Evolutionary conservation across 1,284 basidiomycete genomes (phyloP).

Genomic region (Ceratobasidium sp.): DNA sequence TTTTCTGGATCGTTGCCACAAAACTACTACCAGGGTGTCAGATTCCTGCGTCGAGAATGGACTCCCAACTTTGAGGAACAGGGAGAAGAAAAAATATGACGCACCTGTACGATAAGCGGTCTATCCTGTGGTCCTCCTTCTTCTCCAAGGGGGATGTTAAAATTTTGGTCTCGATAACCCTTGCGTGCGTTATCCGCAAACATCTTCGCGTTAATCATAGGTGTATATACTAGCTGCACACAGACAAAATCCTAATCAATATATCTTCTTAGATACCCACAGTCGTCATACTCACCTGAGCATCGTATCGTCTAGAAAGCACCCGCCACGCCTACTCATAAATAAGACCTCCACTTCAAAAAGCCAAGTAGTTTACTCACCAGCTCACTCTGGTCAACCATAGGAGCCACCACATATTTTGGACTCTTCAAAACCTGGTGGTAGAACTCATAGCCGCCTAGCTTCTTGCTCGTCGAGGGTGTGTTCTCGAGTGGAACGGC

Average conservation of each 20-base stretch:
- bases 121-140: constrained; percentile 76
- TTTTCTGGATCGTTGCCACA: constrained; percentile 89
- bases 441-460: constrained; percentile 86
- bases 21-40: constrained; percentile 61
- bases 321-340: constrained; percentile 86
- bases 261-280: not conserved
- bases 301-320: constrained; percentile 87
- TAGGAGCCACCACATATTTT: constrained; percentile 91
- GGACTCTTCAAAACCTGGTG: constrained; percentile 79
- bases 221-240: constrained; percentile 88
- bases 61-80: too few relatives aligned
- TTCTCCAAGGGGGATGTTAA: constrained; percentile 74
- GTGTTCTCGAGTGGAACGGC: constrained; percentile 31
- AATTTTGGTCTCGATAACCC: constrained; percentile 69
- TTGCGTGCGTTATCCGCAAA: constrained; percentile 68
- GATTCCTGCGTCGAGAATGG: not conserved
- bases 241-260: too few relatives aligned
- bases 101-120: constrained; percentile 84
- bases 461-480: constrained; percentile 59
- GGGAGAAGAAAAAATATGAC: constrained; percentile 16
- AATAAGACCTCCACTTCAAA: not conserved
- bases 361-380: constrained; percentile 60
- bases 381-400: constrained; percentile 98
- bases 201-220: constrained; percentile 97
- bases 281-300: constrained; percentile 63